phyloP scores from a whole-genome alignment of 176 grass and related monocot genomes.

The Avena sativa region DNA sequence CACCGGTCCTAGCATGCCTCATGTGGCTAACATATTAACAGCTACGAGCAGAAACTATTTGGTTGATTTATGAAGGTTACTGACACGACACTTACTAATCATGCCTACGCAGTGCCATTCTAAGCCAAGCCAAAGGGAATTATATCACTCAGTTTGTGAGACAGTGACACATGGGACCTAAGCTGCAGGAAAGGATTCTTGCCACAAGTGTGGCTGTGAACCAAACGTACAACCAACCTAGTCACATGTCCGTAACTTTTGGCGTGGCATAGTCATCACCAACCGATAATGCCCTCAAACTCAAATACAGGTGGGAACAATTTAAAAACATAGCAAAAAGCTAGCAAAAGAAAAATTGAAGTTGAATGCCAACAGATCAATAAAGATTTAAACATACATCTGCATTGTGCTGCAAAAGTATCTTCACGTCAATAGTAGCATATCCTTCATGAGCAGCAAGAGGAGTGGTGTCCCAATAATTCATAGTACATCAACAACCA shows the following conservation, averaged over 20 bases:
- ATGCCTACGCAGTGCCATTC: not conserved
- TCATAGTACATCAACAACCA: constrained; percentile 30
- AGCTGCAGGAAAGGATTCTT: not conserved
- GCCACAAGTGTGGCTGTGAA: not conserved
- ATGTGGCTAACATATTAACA: not conserved
- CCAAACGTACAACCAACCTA: not conserved
- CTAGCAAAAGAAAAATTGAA: not conserved
- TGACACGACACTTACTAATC: not conserved
- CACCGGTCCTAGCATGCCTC: not conserved
- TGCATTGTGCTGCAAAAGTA: constrained; percentile 34
- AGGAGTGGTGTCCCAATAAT: constrained; percentile 27
- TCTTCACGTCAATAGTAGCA: constrained; percentile 31
- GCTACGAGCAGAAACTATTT: not conserved
- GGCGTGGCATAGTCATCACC: not conserved
- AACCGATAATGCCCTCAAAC: not conserved
- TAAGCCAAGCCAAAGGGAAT: not conserved
- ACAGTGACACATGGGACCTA: not conserved
- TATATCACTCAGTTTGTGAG: not conserved
- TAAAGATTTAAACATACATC: not conserved
- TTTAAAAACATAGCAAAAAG: not conserved
- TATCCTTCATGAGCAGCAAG: constrained; percentile 37
- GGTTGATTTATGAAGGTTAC: not conserved
- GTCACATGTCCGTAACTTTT: not conserved
- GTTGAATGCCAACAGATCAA: not conserved
- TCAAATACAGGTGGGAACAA: not conserved